Evolutionary conservation across 257 asterid species (phyloP), one percentile per base, ranked within the genome.

Genomic region (Solanum rostratum): DNA sequence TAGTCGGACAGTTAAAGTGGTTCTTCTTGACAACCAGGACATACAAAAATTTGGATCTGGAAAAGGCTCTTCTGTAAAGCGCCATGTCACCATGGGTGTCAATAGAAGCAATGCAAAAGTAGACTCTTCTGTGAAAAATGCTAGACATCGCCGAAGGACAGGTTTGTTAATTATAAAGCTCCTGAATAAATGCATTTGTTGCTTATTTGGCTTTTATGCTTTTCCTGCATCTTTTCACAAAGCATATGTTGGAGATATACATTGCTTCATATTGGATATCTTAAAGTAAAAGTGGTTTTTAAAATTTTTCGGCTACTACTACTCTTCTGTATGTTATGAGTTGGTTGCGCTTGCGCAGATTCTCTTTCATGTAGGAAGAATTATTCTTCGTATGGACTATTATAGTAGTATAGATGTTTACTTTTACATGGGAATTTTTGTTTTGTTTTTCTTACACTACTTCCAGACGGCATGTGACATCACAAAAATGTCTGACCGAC

Each of bases 1-100:
- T 76, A 89, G 81, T 74, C 95, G 91, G 84, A 86, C 90, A 10
- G 93, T 89, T 63, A 95, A 95, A 88, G 85, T 90, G 86, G 93
- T 92, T 88, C 92, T 93, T 87, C 92, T 93, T 85, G 99, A 95
- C 87, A 85, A 88, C 90, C 97, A 95, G 85, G 93, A 93, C 87
- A 85, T 91, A 84, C 95, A 88, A 78, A 93, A 95, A 89, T 91
- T 87, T 83, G 94, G 93, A 86, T 83, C 86, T n/a, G 97, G 97
- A 59, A 97, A 93, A 87, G 97, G 97, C 81, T 85, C 97, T 86
- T 81, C 92, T 60, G 80, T 93, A 65, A 94, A 91, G 86, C 97
- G 98, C 85, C 90, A 87, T 86, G 88, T 87, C 55, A 90, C 87
- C 90, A 78, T 89, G 66, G 98, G 95, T 83, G 81, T 87, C 37